A percentile compares a stretch with the other conserved stretches of the same genome.
These are phyloP conservation scores for Fraxinus pennsylvanica DNA, from an alignment of 257 asterid species.

Conservation along the genomic window DNA sequence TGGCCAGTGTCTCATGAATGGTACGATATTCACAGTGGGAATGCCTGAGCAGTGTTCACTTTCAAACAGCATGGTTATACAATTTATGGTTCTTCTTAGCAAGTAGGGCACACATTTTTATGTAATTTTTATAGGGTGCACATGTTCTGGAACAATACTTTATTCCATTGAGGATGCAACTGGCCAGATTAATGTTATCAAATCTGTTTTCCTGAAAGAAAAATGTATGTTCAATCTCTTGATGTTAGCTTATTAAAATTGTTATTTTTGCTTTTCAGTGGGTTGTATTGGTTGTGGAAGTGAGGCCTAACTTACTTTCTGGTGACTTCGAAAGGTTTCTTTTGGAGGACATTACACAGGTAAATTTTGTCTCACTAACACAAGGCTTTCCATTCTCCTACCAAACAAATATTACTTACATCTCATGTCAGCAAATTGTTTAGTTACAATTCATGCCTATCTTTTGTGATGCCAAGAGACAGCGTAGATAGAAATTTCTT, in stretches of 20 bases:
- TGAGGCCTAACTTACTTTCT: slow-evolving; percentile 65
- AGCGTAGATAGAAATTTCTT: background rate
- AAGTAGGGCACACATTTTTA: background rate
- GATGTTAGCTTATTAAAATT: background rate
- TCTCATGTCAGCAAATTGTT: background rate
- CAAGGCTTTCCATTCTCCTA: slow-evolving; percentile 1
- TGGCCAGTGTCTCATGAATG: background rate
- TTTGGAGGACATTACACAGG: slow-evolving; percentile 59
- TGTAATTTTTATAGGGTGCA: background rate
- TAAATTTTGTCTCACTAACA: slow-evolving; percentile 18
- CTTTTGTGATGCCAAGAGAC: background rate
- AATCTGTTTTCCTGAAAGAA: slow-evolving; percentile 19
- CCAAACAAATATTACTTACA: background rate
- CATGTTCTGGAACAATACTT: background rate
- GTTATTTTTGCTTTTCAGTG: slow-evolving; percentile 35
- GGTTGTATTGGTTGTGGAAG: slow-evolving; percentile 53
- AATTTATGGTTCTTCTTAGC: background rate
- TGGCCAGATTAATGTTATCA: background rate
- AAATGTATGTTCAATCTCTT: slow-evolving; percentile 9
- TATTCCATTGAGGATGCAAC: background rate
- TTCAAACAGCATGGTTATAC: background rate
- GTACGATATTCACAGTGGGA: background rate
- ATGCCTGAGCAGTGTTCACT: background rate
- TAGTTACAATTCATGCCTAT: background rate
- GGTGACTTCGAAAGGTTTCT: slow-evolving; percentile 58